phyloP scores from a whole-genome alignment of 2,329 filamentous ascomycete species.

The Fusarium musae region DNA sequence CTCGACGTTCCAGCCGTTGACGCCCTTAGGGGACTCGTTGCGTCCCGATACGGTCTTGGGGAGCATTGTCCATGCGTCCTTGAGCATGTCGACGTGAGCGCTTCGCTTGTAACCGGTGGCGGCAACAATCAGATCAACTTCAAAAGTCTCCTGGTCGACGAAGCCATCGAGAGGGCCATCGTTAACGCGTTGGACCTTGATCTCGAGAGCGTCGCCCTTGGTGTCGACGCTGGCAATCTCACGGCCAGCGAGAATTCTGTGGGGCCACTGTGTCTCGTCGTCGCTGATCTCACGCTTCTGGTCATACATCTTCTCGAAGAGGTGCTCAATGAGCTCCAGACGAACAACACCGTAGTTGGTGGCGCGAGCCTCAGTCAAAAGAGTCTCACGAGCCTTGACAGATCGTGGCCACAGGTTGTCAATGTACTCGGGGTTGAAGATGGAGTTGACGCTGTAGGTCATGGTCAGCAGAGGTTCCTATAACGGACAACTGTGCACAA shows the following conservation, averaged over 20 bases:
- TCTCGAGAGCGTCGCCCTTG: constrained; percentile 62
- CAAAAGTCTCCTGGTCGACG: constrained; percentile 66
- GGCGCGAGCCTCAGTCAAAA: constrained; percentile 76
- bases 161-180: constrained; percentile 56
- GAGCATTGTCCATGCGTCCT: constrained; percentile 72
- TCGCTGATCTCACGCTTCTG: constrained; percentile 77
- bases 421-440: constrained; percentile 90
- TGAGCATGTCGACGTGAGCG: constrained; percentile 81
- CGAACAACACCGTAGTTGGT: constrained; percentile 97
- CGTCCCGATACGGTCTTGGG: constrained; percentile 57
- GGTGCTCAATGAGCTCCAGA: constrained; percentile 86
- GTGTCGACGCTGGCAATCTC: constrained; percentile 72
- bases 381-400: constrained; percentile 67
- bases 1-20: constrained; percentile 56
- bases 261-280: constrained; percentile 81
- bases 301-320: constrained; percentile 89
- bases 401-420: constrained; percentile 79
- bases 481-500: constrained; percentile 30
- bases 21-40: constrained; percentile 48
- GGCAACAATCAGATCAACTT: constrained; percentile 84
- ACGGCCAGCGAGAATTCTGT: constrained; percentile 79
- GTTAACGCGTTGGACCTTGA: constrained; percentile 65
- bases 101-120: constrained; percentile 88
- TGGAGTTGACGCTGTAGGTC: constrained; percentile 82
- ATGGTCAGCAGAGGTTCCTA: constrained; percentile 40